Conservation (phyloP, 371 early-diverging fungal genomes). For the Rhizopus arrhizus region DNA sequence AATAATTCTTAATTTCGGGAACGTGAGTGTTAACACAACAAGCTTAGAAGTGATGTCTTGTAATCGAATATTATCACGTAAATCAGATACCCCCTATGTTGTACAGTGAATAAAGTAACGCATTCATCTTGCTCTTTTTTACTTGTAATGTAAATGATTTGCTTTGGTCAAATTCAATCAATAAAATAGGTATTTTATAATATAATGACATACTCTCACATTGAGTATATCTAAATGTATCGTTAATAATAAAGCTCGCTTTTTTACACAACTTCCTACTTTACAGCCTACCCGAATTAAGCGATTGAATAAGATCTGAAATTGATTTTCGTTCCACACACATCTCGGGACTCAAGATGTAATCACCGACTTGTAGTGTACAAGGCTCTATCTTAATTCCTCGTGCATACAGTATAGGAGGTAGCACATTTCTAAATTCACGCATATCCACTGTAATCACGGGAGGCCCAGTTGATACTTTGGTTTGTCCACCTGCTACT, state of each 20-base stretch:
- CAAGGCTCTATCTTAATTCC: conserved; percentile 79
- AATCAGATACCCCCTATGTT: conserved; percentile 49
- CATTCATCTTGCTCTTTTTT: neutral
- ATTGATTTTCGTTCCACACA: conserved; percentile 96
- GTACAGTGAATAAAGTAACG: conserved; percentile 2
- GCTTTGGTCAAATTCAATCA: conserved; percentile 93
- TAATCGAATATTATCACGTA: conserved; percentile 57
- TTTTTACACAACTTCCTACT: neutral
- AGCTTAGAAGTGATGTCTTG: conserved; percentile 76
- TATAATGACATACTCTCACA: conserved; percentile 86
- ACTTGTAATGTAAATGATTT: conserved; percentile 54
- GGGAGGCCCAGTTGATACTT: conserved; percentile 19
- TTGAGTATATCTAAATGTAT: conserved; percentile 73
- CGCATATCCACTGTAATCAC: conserved; percentile 90
- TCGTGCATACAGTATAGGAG: conserved; percentile 83
- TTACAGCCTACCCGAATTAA: conserved; percentile 87
- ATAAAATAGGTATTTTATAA: conserved; percentile 80
- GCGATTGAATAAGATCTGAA: conserved; percentile 84
- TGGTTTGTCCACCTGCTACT: conserved; percentile 58
- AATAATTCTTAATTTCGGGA: conserved; percentile 83
- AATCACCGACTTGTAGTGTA: conserved; percentile 95
- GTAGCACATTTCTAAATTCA: conserved; percentile 93
- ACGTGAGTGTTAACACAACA: conserved; percentile 77
- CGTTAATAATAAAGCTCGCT: neutral
- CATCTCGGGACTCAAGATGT: conserved; percentile 83